Evolutionary conservation across 2,329 filamentous ascomycete species (phyloP), one percentile per base, ranked within the genome.

Genomic region (Aspergillus hiratsukae): DNA sequence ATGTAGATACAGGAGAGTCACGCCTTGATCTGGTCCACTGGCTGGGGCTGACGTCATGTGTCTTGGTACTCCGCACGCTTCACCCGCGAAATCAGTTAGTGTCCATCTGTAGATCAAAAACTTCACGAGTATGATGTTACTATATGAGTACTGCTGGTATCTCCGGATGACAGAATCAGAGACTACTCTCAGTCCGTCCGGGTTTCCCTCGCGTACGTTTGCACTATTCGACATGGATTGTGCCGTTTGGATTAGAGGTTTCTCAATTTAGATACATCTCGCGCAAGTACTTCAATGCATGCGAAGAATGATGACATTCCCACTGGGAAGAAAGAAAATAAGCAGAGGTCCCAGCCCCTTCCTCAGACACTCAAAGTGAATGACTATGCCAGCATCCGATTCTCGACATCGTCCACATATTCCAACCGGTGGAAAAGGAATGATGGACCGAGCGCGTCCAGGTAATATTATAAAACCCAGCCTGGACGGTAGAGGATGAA

Each of bases 401-500:
- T 81, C 79, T 75, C 72, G 68, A 46, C 55, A 61, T 63, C 56
- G 53, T 58, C 54, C 56, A 55, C 46, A 61, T 60, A 52, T 49
- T 58, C 62, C 65, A 69, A 54, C 66, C 71, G 64, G 69, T 69
- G 66, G 66, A 63, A 23, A 23, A 2, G 51, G 52, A 59, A 54
- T 37, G 54, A 61, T 59, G 58, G 57, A 54, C 52, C 65, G 61
- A 67, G 72, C 69, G 59, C 66, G 64, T 69, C 71, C 72, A 71
- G 72, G 71, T 62, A 66, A 64, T 50, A 54, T 56, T 55, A 60
- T 64, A 71, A 68, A 68, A 55, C 56, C 76, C 74, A 78, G 77
- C 78, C 74, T 73, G 74, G 76, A 79, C 74, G 68, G 76, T 81
- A 81, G 80, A 76, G 72, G 79, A 81, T 81, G 80, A 80, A 57